Evolutionary conservation across 2,329 filamentous ascomycete genomes (phyloP).

Genomic region (Fusarium oxysporum): DNA sequence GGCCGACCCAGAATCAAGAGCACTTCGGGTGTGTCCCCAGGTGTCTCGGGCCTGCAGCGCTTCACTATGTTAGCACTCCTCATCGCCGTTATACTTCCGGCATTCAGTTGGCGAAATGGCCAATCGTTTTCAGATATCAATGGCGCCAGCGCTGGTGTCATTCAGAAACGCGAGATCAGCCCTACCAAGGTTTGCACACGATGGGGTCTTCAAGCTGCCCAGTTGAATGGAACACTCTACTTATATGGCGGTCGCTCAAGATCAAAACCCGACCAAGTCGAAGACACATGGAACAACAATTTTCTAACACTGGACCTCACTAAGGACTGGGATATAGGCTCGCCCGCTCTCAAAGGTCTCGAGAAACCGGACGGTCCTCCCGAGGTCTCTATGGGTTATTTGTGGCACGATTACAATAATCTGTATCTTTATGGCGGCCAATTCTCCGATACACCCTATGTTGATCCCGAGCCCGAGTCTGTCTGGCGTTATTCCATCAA

Average conservation of each 20-base stretch:
- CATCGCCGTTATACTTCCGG: conserved; percentile 63
- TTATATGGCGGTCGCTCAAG: conserved; percentile 79
- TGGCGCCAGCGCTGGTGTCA: conserved; percentile 62
- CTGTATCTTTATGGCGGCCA: conserved; percentile 81
- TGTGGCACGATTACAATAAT: conserved; percentile 78
- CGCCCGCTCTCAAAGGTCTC: conserved; percentile 71
- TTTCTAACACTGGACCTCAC: conserved; percentile 79
- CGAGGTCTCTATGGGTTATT: conserved; percentile 76
- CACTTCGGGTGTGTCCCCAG: conserved; percentile 57
- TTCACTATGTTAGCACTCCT: conserved; percentile 62
- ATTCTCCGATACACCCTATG: conserved; percentile 72
- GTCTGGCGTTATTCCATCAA: conserved; percentile 78
- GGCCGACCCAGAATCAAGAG: conserved; percentile 58
- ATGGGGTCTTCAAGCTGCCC: conserved; percentile 75
- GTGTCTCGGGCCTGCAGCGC: conserved; percentile 56
- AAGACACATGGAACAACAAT: conserved; percentile 80
- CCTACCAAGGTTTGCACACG: conserved; percentile 66
- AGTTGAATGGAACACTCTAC: conserved; percentile 81
- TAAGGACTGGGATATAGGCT: conserved; percentile 75
- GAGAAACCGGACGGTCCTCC: conserved; percentile 76
- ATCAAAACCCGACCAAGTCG: conserved; percentile 65
- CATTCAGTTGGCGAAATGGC: conserved; percentile 56
- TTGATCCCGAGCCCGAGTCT: conserved; percentile 68
- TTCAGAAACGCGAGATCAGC: conserved; percentile 46
- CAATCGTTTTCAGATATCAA: conserved; percentile 53